Percentiles rank a stretch among this genome's conserved stretches.
Conservation (phyloP, 192 early-diverging fungal genomes). For the Rhizophagus clarus region DNA sequence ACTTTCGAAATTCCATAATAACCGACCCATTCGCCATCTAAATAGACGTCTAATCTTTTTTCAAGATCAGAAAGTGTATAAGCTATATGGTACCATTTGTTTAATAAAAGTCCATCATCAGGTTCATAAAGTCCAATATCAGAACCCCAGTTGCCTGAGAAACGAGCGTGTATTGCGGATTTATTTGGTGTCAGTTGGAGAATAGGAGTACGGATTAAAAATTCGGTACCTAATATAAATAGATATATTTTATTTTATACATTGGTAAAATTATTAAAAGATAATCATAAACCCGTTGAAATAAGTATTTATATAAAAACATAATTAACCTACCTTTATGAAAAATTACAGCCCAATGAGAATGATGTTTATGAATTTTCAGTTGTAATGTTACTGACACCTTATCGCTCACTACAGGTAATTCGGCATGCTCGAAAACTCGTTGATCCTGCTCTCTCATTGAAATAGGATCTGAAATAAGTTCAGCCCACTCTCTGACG, state of each 20-base stretch:
- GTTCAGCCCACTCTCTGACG: no score
- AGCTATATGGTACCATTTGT: slow-evolving; percentile 26
- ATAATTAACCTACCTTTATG: slow-evolving; percentile 18
- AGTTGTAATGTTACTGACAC: slow-evolving; percentile 1
- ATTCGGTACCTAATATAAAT: neutral
- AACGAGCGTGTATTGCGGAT: slow-evolving; percentile 1
- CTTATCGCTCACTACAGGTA: slow-evolving; percentile 7
- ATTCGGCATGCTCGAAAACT: neutral
- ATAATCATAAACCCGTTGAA: no score
- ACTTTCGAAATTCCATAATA: neutral
- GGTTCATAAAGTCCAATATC: neutral
- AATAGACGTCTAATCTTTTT: slow-evolving; percentile 15
- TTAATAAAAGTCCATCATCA: neutral
- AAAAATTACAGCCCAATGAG: slow-evolving; percentile 9
- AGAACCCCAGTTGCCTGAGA: neutral
- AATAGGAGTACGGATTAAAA: neutral
- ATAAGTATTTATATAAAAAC: no score
- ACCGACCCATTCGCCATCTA: neutral
- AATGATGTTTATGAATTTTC: neutral
- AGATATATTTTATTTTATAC: no score
- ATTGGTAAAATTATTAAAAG: neutral
- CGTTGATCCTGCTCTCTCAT: no score
- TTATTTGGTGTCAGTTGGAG: neutral
- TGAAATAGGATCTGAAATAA: no score
- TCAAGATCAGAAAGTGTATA: slow-evolving; percentile 25